These are phyloP conservation scores for Debaryomycetaceae sp. DNA, from an alignment of 1,139 yeast genomes.

Conservation along the genomic window DNA sequence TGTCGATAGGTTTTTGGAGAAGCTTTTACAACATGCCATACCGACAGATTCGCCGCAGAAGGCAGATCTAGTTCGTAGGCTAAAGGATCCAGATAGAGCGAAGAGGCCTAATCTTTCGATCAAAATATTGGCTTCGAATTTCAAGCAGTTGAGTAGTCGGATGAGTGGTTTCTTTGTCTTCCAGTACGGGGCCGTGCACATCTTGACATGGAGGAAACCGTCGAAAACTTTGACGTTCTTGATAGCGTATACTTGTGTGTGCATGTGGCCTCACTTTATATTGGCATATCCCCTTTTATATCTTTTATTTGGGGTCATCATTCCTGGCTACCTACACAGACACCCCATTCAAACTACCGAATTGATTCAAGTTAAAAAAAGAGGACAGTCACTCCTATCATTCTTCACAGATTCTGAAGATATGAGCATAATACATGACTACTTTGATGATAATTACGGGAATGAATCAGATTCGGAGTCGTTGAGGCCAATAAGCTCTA, in stretches of 20 bases:
- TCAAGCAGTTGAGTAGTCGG: slow-evolving; percentile 50
- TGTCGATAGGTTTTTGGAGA: slow-evolving; percentile 56
- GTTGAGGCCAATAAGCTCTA: slow-evolving; percentile 15
- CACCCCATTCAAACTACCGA: slow-evolving; percentile 60
- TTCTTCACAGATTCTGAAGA: slow-evolving; percentile 46
- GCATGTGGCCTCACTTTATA: slow-evolving; percentile 69
- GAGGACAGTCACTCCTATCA: slow-evolving; percentile 57
- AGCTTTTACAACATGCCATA: slow-evolving; percentile 45
- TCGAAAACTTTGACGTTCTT: slow-evolving; percentile 52
- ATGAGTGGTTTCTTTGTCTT: slow-evolving; percentile 52
- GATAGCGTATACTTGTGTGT: slow-evolving; percentile 54
- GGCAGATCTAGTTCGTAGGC: slow-evolving; percentile 39
- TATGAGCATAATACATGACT: slow-evolving; percentile 35
- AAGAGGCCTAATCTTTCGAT: slow-evolving; percentile 51
- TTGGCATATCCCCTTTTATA: slow-evolving; percentile 61
- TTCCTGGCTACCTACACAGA: slow-evolving; percentile 68
- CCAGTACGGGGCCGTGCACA: slow-evolving; percentile 53
- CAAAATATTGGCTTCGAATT: slow-evolving; percentile 44
- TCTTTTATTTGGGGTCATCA: slow-evolving; percentile 55
- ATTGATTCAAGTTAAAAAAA: slow-evolving; percentile 37
- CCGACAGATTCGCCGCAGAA: slow-evolving; percentile 48
- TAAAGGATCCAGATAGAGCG: slow-evolving; percentile 44
- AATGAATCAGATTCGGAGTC: slow-evolving; percentile 5
- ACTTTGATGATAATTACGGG: slow-evolving; percentile 16
- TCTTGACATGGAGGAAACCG: slow-evolving; percentile 64